phyloP scores from a whole-genome alignment of 495 filamentous ascomycete species.

The Penicillium paradoxum region DNA sequence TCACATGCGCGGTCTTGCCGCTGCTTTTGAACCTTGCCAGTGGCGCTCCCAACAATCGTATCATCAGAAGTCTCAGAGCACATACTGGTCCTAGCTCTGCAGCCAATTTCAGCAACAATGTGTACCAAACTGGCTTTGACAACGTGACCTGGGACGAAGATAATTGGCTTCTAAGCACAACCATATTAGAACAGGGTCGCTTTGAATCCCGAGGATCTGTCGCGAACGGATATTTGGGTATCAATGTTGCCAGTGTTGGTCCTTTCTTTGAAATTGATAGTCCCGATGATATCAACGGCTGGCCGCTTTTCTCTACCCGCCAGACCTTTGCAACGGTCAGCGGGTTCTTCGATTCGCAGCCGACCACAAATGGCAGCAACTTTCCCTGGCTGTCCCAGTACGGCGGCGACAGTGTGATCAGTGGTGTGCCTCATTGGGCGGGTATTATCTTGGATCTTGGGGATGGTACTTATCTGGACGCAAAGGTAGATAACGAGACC shows the following conservation, averaged over 20 bases:
- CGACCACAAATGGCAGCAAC: slow-evolving; percentile 59
- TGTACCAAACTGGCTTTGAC: slow-evolving; percentile 45
- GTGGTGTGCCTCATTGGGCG: slow-evolving; percentile 67
- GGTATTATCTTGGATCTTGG: slow-evolving; percentile 58
- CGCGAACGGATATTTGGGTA: slow-evolving; percentile 59
- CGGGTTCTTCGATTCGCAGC: slow-evolving; percentile 67
- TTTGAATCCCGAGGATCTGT: slow-evolving; percentile 60
- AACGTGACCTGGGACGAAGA: slow-evolving; percentile 60
- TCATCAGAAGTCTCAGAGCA: slow-evolving; percentile 10
- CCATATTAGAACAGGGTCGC: slow-evolving; percentile 51
- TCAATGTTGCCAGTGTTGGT: slow-evolving; percentile 57
- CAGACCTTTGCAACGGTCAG: slow-evolving; percentile 70
- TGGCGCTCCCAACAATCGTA: slow-evolving; percentile 9
- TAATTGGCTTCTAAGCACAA: slow-evolving; percentile 56
- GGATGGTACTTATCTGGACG: slow-evolving; percentile 50
- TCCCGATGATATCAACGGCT: slow-evolving; percentile 60
- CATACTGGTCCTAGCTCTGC: slow-evolving; percentile 7
- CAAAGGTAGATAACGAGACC: slow-evolving; percentile 53
- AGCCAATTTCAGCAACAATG: slow-evolving; percentile 21
- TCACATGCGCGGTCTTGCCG: slow-evolving; percentile 12
- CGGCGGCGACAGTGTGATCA: slow-evolving; percentile 68
- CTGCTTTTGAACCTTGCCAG: slow-evolving; percentile 13
- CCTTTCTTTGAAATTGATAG: slow-evolving; percentile 62
- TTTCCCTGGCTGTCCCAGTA: slow-evolving; percentile 68
- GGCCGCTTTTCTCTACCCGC: slow-evolving; percentile 64